A percentile compares a stretch with the other conserved stretches of the same genome.
These are phyloP conservation scores for Magnusiomyces suaveolens DNA, from an alignment of 1,139 yeast genomes.

Conservation along the genomic window DNA sequence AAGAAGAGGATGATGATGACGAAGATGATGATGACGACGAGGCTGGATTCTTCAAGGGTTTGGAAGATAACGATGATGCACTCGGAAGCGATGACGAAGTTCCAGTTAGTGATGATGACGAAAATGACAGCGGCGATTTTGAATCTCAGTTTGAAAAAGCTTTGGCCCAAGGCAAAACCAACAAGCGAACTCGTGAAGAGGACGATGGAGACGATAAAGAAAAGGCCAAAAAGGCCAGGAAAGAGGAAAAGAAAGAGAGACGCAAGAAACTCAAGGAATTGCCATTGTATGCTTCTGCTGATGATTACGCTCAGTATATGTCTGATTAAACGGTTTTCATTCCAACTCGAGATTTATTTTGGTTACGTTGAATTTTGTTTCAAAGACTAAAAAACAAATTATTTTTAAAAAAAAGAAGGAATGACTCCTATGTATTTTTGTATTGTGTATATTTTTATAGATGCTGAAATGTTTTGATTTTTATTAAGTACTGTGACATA, in stretches of 20 bases:
- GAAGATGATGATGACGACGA: conserved; percentile 20
- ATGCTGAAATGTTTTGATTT: background rate
- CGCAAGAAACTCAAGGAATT: conserved; percentile 54
- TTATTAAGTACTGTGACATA: background rate
- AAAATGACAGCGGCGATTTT: conserved; percentile 20
- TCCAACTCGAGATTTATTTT: conserved; percentile 28
- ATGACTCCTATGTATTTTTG: background rate
- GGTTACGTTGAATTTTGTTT: conserved; percentile 25
- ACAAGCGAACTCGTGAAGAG: conserved; percentile 12
- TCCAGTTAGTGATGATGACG: conserved; percentile 16
- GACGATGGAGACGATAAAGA: conserved; percentile 21
- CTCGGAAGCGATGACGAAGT: conserved; percentile 23
- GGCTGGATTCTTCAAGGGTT: conserved; percentile 24
- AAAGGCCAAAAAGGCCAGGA: conserved; percentile 39
- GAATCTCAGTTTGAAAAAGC: conserved; percentile 14
- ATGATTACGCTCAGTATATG: conserved; percentile 72
- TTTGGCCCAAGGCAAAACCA: conserved; percentile 11
- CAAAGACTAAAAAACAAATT: background rate
- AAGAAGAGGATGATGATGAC: conserved; percentile 29
- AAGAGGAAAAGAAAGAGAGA: conserved; percentile 37
- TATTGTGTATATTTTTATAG: background rate
- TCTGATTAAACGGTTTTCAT: conserved; percentile 8
- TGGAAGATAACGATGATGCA: conserved; percentile 29
- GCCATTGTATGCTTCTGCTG: conserved; percentile 85
- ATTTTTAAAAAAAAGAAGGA: conserved; percentile 1